Percentiles rank a stretch among this genome's conserved stretches.
Conservation (phyloP, 2,329 filamentous ascomycete species). For the Dactylella cylindrospora region DNA sequence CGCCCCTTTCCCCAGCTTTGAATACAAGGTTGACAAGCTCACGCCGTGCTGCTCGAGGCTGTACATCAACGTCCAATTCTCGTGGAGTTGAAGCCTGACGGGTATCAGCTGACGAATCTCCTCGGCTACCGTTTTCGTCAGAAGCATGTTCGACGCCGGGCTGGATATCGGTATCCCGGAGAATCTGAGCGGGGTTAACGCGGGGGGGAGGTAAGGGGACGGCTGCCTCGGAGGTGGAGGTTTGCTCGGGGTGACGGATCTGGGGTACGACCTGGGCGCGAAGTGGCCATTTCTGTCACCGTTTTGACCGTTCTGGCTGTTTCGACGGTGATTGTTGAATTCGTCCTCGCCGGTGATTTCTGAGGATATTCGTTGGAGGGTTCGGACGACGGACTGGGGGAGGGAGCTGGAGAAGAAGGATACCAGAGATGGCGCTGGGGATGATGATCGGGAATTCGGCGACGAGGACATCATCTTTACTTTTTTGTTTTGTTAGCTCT, state of each 20-base stretch:
- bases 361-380: slow-evolving; percentile 34
- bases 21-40: slow-evolving; percentile 82
- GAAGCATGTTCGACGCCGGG: slow-evolving; percentile 56
- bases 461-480: slow-evolving; percentile 45
- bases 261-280: slow-evolving; percentile 1
- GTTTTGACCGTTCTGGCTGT: slow-evolving; percentile 8
- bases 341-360: slow-evolving; percentile 41
- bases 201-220: slow-evolving; percentile 34
- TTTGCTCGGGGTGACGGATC: no score
- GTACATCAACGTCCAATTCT: slow-evolving; percentile 84
- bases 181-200: slow-evolving; percentile 22
- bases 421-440: slow-evolving; percentile 38
- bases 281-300: slow-evolving; percentile 1
- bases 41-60: slow-evolving; percentile 90
- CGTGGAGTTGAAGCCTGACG: slow-evolving; percentile 79
- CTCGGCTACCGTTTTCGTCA: slow-evolving; percentile 76
- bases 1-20: slow-evolving; percentile 70
- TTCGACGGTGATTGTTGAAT: slow-evolving; percentile 33
- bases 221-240: slow-evolving; percentile 24
- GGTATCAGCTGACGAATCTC: slow-evolving; percentile 90
- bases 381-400: slow-evolving; percentile 40
- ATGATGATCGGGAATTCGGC: slow-evolving; percentile 34
- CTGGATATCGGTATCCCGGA: background rate
- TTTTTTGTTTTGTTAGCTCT: no score
- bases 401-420: slow-evolving; percentile 38